Base-by-base conservation (phyloP, 257 asterid genomes). In the Knoxia roxburghii region DNA sequence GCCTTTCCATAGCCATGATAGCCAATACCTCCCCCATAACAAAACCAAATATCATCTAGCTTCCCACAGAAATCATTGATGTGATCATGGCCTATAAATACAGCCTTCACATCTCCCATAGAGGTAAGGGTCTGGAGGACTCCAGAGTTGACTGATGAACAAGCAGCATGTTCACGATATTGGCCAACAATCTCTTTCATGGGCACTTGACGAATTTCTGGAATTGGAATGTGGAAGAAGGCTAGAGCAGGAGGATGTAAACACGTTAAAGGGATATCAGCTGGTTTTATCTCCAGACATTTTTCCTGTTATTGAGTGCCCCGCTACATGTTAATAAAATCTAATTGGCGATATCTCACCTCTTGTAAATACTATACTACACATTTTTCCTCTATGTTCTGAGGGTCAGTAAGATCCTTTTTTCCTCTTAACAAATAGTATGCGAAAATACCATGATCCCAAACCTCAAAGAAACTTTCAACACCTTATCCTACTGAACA, bases 171-270 rank as follows among this genome's bases (percentile, higher is more conserved):
- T 72, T 92, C 98, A 33, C 59, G 77, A 70, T 86, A 79, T 0
- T 64, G 66, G 43, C 98, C 98, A 63, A 89, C 79, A 14, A 84
- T 26, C 43, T 78, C 84, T 73, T 74, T 61, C 61, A 89, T 41
- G 30, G 96, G 93, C n/a, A 90, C 95, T 74, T 78, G 82, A 64
- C 73, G 85, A 29, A 92, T 68, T 85, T 92, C 98, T 41, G 98
- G 98, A 56, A 92, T 87, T 14, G 98, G 98, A 65, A 92, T 92
- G 87, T 92, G 98, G 79, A 92, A 92, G 86, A 92, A 92, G 43
- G 86, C 88, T 66, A 92, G 24, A 40, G 98, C 84, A 68, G 97
- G 93, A 54, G 77, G 45, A 13, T 30, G 37, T 29, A 62, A 27
- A 10, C 79, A 37, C 39, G 68, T 2, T 12, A 40, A 60, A 24